Evolutionary conservation across 2,329 filamentous ascomycete species (phyloP), one percentile per base, ranked within the genome.

Genomic region (Hymenoscyphus albidus): DNA sequence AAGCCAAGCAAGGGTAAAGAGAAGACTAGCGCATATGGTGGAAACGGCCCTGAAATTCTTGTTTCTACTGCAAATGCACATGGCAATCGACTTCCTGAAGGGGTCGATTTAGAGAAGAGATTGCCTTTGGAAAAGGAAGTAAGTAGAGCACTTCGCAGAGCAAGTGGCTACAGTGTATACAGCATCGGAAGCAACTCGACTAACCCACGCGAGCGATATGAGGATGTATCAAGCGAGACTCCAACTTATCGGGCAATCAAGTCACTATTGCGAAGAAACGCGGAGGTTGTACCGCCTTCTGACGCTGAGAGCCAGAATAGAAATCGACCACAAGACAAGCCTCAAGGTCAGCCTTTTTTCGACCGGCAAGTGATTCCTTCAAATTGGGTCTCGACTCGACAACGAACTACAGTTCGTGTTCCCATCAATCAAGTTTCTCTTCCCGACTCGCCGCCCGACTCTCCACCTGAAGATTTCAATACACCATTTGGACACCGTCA

Each of bases 91-190:
- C n/a, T 16, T 32, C 40, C 22, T 59, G 38, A 57, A 14, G 64
- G 16, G 35, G 58, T 38, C 63, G 59, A 35, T 38, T 35, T 35
- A 14, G 58, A 64, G 13, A 40, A 63, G 9, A 65, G 68, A 62
- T 44, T 63, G 7, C 70, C 71, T 27, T 63, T 75, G 7, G 73
- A 75, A 58, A 64, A 71, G 64, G 72, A 74, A 56, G 67, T 75
- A 9, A 75, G 73, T 62, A 65, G 70, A 40, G 72, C 70, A n/a
- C 65, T 75, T 18, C 64, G 72, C 16, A 66, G 70, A 58, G 70
- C 66, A 5, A 74, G 73, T 61, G 70, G 64, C 6, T 68, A 65
- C 27, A 74, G 72, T 62, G 57, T 59, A 40, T 70, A 68, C 56
- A 74, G 71, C 39, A 65, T 65, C 51, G 71, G 65, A 22, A 73